Evolutionary conservation across 164 flowering plant species (phyloP), one percentile per base, ranked within the genome.

Genomic region (Aristolochia contorta): DNA sequence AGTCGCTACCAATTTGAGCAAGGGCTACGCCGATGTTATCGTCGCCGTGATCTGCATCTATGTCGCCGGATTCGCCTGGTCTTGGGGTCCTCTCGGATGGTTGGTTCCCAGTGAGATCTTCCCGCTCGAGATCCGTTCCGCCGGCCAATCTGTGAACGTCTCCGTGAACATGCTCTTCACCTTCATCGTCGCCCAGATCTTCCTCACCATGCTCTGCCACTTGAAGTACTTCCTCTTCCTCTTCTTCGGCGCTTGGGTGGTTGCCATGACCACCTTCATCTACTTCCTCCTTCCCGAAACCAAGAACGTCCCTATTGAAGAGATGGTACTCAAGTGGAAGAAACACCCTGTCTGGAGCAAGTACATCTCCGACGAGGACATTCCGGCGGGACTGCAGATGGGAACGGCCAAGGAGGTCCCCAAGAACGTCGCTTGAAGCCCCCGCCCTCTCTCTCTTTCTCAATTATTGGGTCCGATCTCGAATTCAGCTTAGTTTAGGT

Each of bases 61-160:
- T n/a, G 72, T 73, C 0, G 61, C 76, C 1, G 72, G 66, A 6
- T 73, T 69, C 20, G 72, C 76, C 7, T 69, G 72, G 72, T 69
- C 76, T 3, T 73, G 76, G 72, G 76, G 76, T 0, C 76, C 76
- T 0, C 59, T 73, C 25, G 72, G 72, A 2, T 73, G 76, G 76
- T 55, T 73, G 37, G 72, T 73, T 0, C 76, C 76, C 19, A 69
- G 70, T 56, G 76, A 73, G 63, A 73, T 73, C 45, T 73, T 73
- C 59, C 76, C 72, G 2, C 61, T 69, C 18, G 72, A 73, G 60
- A 73, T 69, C 51, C 60, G 75, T 33, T 72, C 75, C 6, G 75
- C 75, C 8, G 75, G 72, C 20, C 75, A 72, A 52, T 57, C 69
- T 21, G 69, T 72, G 55, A 69, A 61, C 14, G 75, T 72, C 16